Base-by-base conservation (phyloP, 2,329 filamentous ascomycete species). In the Calonectria ilicicola region DNA sequence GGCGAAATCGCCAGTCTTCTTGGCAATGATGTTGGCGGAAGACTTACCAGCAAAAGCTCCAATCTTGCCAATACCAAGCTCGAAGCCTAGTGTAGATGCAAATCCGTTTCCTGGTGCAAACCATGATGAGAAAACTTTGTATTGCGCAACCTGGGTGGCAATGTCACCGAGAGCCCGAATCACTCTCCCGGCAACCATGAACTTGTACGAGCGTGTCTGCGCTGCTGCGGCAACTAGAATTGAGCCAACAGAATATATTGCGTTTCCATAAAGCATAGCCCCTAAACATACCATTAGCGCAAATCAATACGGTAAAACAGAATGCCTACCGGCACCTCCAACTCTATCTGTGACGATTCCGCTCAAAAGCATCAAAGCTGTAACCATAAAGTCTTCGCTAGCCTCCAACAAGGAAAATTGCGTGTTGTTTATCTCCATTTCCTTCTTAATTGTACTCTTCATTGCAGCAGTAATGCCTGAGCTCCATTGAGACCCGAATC, bases 61-160 rank as follows among this genome's bases (percentile, higher is more conserved):
- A 19, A 92, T 87, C 80, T 91, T 91, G 19, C 89, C 89, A 70
- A 92, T 86, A 0, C 86, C 89, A 1, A 92, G 83, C 77, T 92
- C 90, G n/a, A 92, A 87, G 0, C 86, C 90, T 0, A 92, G 83
- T 0, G 90, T 92, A 0, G 89, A 90, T 0, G 90, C 90, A 77
- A 92, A 92, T 3, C 90, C 90, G 75, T 89, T 87, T 35, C 85
- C 89, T 0, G 90, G 90, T 0, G 90, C 85, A 71, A 92, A 92
- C 90, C 90, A 92, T 0, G 89, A 90, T 1, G 89, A 91, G 76
- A 92, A 92, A 68, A 92, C 87, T 71, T 91, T 90, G 79, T 91
- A 92, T 77, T 92, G 90, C 0, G 90, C 90, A 27, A 91, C 85
- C 76, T 92, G 90, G 0, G 90, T 92, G 0, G 90, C 88, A 44